Evolutionary conservation across 2,329 filamentous ascomycete genomes (phyloP), one percentile per base, ranked within the genome.

Genomic region (Juglanconis oblonga): DNA sequence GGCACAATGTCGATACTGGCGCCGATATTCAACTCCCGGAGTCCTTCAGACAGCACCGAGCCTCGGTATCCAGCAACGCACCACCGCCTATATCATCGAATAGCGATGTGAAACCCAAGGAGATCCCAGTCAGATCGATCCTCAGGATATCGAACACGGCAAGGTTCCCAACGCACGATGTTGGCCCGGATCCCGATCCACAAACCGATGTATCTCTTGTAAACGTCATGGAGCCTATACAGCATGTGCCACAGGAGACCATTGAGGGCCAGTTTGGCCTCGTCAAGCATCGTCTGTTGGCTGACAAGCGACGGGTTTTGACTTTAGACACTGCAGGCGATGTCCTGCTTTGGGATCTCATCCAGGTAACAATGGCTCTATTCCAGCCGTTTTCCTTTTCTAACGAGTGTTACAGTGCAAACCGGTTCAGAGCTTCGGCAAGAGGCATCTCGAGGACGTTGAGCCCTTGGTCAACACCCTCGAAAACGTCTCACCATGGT

Each of bases 191-290:
- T 58, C 71, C 80, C 3, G 79, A 79, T n/a, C 81, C 81, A 0
- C 36, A 48, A 9, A 24, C 58, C 2, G 51, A 42, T 40, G 61
- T 61, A 29, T 52, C 61, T 31, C 17, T 48, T 31, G 71, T 80
- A 24, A 77, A 79, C 52, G 67, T 79, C 3, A 79, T 81, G 11
- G 77, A 88, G 56, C 89, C 91, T 1, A 82, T 92, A 54, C 83
- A 90, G 67, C 79, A 86, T 55, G 72, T 87, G 57, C 89, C 89
- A 1, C 85, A 88, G 64, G 91, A 94, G 71, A 92, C 90, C 0
- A 95, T 99, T 52, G 92, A 97, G 74, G 95, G 95, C 1, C 93
- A 97, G 69, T 94, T 97, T 75, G 95, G 95, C 9, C 77, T 99
- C 56, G 92, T 98, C 63, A 99, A 98, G 74, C 91, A 97, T 73